These are phyloP conservation scores for Globisporangium lucens DNA, from an alignment of 352 stramenopile species.

Conservation along the genomic window DNA sequence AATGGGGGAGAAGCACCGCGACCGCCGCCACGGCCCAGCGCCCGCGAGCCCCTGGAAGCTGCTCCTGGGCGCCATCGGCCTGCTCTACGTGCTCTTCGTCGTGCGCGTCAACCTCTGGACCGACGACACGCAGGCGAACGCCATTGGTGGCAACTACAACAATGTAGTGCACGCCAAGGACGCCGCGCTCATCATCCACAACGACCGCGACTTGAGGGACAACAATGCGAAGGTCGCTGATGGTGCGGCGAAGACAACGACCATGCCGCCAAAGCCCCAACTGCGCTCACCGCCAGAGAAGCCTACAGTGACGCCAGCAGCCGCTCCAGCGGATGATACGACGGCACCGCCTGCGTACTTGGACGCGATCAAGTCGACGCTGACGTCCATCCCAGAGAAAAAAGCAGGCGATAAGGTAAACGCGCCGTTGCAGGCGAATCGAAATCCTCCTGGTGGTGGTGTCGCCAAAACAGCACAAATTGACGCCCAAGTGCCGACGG, in stretches of 20 bases:
- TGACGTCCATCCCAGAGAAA: conserved; percentile 7
- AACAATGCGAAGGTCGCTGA: background rate
- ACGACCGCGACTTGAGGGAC: conserved; percentile 9
- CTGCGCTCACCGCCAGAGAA: conserved; percentile 10
- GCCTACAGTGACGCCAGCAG: background rate
- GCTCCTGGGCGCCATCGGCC: conserved; percentile 12
- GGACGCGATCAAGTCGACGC: conserved; percentile 10
- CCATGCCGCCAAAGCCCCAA: conserved; percentile 3
- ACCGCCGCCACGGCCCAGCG: conserved; percentile 11
- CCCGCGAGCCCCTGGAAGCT: conserved; percentile 15
- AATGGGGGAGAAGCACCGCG: conserved; percentile 12
- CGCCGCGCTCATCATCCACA: conserved; percentile 13
- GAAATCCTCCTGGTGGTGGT: background rate
- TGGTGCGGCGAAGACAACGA: background rate
- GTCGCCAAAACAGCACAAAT: background rate
- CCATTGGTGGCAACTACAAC: background rate
- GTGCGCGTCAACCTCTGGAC: conserved; percentile 20
- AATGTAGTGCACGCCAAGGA: conserved; percentile 10
- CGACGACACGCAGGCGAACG: conserved; percentile 6
- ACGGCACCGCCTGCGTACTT: conserved; percentile 4
- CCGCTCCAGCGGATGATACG: background rate
- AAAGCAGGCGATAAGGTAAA: background rate
- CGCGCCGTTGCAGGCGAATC: background rate
- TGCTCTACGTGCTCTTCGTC: conserved; percentile 24
- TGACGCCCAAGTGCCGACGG: conserved; percentile 7